Percentiles rank a stretch among this genome's conserved stretches.
phyloP scores from a whole-genome alignment of 2,329 filamentous ascomycete species.

The Xylaria sp. region DNA sequence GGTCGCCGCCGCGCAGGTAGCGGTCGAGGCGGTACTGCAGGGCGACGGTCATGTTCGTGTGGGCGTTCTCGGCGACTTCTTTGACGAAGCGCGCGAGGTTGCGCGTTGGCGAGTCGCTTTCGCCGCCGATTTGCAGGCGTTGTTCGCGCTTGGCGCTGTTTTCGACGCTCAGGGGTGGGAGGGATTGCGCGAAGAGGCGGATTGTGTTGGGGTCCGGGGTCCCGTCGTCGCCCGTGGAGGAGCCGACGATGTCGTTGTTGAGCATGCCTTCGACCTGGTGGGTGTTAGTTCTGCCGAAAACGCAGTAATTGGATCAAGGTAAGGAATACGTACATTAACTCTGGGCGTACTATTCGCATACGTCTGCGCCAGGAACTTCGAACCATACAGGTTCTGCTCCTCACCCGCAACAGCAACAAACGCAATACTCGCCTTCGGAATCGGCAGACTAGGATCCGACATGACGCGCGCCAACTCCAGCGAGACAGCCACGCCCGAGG shows the following conservation, averaged over 20 bases:
- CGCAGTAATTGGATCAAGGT: too few species aligned
- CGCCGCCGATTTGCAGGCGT: slow-evolving; percentile 43
- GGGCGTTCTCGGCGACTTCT: slow-evolving; percentile 48
- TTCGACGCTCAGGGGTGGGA: slow-evolving; percentile 38
- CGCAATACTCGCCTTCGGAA: slow-evolving; percentile 47
- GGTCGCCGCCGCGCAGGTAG: slow-evolving; percentile 53
- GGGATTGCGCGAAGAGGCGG: slow-evolving; percentile 50
- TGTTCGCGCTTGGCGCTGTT: slow-evolving; percentile 33
- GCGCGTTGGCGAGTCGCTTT: slow-evolving; percentile 51
- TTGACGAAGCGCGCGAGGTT: slow-evolving; percentile 51
- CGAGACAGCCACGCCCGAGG: slow-evolving; percentile 48
- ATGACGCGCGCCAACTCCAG: slow-evolving; percentile 52
- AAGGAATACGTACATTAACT: slow-evolving; percentile 29
- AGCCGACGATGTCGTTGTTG: slow-evolving; percentile 55
- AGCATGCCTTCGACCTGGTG: slow-evolving; percentile 50
- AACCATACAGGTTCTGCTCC: slow-evolving; percentile 51
- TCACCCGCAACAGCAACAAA: slow-evolving; percentile 54
- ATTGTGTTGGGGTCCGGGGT: slow-evolving; percentile 45
- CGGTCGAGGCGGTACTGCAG: slow-evolving; percentile 53
- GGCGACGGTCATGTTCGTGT: slow-evolving; percentile 50
- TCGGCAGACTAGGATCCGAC: slow-evolving; percentile 36
- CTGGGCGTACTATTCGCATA: slow-evolving; percentile 42
- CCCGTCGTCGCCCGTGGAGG: slow-evolving; percentile 41
- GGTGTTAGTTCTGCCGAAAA: too few species aligned
- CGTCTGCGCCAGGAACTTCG: slow-evolving; percentile 46